Conservation (phyloP, 2,329 filamentous ascomycete genomes). For the Curvularia sp. region DNA sequence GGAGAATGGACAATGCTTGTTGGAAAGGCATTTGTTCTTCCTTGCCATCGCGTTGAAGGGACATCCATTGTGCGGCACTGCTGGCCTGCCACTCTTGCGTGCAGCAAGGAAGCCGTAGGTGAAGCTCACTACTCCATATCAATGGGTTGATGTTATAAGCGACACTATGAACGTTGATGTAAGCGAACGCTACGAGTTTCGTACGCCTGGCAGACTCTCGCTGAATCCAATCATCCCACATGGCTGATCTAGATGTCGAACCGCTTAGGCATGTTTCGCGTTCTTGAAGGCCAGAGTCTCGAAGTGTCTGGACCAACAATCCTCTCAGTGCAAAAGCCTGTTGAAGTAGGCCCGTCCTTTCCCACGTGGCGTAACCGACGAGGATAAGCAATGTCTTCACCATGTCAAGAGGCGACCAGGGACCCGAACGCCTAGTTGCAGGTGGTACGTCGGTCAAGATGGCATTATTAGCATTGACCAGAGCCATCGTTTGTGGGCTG, state of each 20-base stretch:
- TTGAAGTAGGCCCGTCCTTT: constrained; percentile 38
- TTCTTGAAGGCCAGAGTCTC: constrained; percentile 39
- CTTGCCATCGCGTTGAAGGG: constrained; percentile 32
- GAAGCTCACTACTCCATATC: constrained; percentile 40
- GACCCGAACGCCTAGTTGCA: constrained; percentile 25
- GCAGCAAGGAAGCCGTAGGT: constrained; percentile 36
- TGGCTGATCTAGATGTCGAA: constrained; percentile 29
- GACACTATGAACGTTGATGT: constrained; percentile 44
- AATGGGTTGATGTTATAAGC: constrained; percentile 43
- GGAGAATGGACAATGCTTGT: constrained; percentile 36
- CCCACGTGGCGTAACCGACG: constrained; percentile 44
- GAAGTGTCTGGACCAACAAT: constrained; percentile 37
- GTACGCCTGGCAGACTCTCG: constrained; percentile 40
- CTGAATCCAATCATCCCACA: constrained; percentile 43
- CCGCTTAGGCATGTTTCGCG: constrained; percentile 14
- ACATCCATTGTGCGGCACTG: constrained; percentile 37
- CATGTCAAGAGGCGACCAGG: constrained; percentile 38
- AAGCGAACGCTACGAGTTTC: constrained; percentile 43
- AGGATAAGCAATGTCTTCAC: constrained; percentile 41
- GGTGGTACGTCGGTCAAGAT: constrained; percentile 16
- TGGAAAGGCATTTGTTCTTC: constrained; percentile 40
- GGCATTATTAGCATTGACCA: constrained; percentile 25
- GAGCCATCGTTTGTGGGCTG: constrained; percentile 32
- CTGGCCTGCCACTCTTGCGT: constrained; percentile 38
- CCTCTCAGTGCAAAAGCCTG: constrained; percentile 41